These are phyloP conservation scores for Suhomyces guaymorum DNA, from an alignment of 1,139 yeast species.

Conservation along the genomic window DNA sequence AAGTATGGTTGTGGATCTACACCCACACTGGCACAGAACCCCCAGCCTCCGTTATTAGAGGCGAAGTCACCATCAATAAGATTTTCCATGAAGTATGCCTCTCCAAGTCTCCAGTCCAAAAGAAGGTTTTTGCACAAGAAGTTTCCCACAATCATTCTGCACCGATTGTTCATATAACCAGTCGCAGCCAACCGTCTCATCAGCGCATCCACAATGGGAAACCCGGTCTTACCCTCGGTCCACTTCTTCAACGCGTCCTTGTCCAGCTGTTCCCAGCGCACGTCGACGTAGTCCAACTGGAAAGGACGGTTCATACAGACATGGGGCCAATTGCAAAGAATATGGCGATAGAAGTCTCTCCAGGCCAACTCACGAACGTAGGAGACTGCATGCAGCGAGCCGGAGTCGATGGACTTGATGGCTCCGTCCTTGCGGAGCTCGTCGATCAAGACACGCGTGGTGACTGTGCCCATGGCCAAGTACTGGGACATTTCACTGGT, in stretches of 20 bases:
- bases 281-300: slow-evolving; percentile 39
- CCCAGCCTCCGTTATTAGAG: slow-evolving; percentile 62
- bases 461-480: slow-evolving; percentile 48
- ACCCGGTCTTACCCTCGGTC: slow-evolving; percentile 56
- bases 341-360: slow-evolving; percentile 58
- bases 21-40: slow-evolving; percentile 52
- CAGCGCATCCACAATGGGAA: slow-evolving; percentile 57
- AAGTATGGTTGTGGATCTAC: slow-evolving; percentile 59
- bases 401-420: slow-evolving; percentile 22
- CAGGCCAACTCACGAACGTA: slow-evolving; percentile 53
- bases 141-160: slow-evolving; percentile 55
- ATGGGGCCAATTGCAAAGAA: slow-evolving; percentile 51
- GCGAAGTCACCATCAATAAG: slow-evolving; percentile 55
- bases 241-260: slow-evolving; percentile 42
- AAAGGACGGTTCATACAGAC: slow-evolving; percentile 52
- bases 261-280: slow-evolving; percentile 43
- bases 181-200: slow-evolving; percentile 53
- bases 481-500: slow-evolving; percentile 37
- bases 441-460: slow-evolving; percentile 40
- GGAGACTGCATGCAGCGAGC: slow-evolving; percentile 28
- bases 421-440: slow-evolving; percentile 16
- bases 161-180: slow-evolving; percentile 55
- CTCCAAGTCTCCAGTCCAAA: slow-evolving; percentile 59
- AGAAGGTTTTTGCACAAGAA: slow-evolving; percentile 53
- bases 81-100: slow-evolving; percentile 48